Evolutionary conservation across 257 asterid species (phyloP).

Genomic region (Striga asiatica): DNA sequence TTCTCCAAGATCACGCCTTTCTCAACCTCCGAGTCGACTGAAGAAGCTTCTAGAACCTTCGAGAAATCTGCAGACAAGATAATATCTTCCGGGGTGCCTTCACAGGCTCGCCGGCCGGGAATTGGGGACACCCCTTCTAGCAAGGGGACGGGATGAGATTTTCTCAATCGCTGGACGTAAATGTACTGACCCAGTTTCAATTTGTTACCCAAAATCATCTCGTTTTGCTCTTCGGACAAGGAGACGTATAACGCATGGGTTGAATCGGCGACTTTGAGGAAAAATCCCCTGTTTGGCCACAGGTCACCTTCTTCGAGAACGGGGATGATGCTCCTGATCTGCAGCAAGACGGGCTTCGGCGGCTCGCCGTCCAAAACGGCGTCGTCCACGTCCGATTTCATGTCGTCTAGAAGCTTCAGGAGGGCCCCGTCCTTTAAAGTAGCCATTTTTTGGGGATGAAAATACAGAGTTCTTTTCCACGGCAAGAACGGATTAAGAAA

Average conservation of each 20-base stretch:
- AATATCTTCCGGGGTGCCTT: constrained; percentile 51
- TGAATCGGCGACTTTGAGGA: constrained; percentile 55
- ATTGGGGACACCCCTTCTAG: constrained; percentile 43
- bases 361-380: constrained; percentile 15
- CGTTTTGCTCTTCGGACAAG: constrained; percentile 48
- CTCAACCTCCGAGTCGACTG: constrained; percentile 36
- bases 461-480: not conserved
- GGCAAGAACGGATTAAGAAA: too few species aligned
- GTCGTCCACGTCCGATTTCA: constrained; percentile 20
- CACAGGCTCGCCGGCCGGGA: constrained; percentile 50
- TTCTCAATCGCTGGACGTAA: constrained; percentile 36
- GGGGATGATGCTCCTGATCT: constrained; percentile 68
- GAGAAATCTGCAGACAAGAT: constrained; percentile 19
- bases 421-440: constrained; percentile 47
- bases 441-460: constrained; percentile 24
- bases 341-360: constrained; percentile 36
- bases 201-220: constrained; percentile 47
- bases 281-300: constrained; percentile 63
- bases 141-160: constrained; percentile 49
- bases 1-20: constrained; percentile 58
- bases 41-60: constrained; percentile 20
- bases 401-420: constrained; percentile 45
- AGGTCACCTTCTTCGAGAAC: constrained; percentile 64
- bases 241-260: constrained; percentile 59
- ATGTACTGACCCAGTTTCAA: constrained; percentile 57